phyloP scores from a whole-genome alignment of 2,329 filamentous ascomycete genomes.

The Neonectria neomacrospora region DNA sequence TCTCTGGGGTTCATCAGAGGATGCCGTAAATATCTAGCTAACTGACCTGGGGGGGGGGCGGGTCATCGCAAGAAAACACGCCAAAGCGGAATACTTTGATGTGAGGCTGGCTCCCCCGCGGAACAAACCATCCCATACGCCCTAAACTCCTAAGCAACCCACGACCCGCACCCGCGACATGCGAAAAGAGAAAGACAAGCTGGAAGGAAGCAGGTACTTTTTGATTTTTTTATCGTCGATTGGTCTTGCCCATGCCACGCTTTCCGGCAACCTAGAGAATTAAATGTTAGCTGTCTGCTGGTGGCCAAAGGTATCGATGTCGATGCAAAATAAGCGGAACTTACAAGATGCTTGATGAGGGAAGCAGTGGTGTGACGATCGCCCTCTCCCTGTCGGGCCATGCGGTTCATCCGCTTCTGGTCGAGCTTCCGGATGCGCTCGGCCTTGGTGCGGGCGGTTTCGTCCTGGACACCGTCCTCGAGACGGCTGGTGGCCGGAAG shows the following conservation, averaged over 20 bases:
- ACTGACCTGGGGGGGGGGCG: conserved; percentile 32
- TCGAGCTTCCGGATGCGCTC: conserved; percentile 88
- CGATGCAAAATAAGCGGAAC: conserved; percentile 49
- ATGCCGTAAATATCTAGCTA: conserved; percentile 40
- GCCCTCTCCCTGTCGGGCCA: conserved; percentile 95
- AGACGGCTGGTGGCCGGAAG: conserved; percentile 72
- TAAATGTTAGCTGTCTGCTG: conserved; percentile 23
- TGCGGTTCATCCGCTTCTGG: conserved; percentile 99
- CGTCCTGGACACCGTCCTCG: conserved; percentile 80
- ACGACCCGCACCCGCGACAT: conserved; percentile 33
- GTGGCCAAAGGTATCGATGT: not conserved
- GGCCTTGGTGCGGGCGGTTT: conserved; percentile 76
- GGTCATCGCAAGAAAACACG: conserved; percentile 35
- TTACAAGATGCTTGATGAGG: conserved; percentile 90
- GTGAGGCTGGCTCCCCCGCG: conserved; percentile 15
- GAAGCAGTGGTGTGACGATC: conserved; percentile 88
- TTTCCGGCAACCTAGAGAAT: conserved; percentile 80
- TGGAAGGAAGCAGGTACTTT: conserved; percentile 35
- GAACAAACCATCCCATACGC: conserved; percentile 41
- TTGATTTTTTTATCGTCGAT: conserved; percentile 66
- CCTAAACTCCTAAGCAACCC: conserved; percentile 48
- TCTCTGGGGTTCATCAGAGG: conserved; percentile 17
- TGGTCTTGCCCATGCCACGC: conserved; percentile 91
- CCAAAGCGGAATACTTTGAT: conserved; percentile 1
- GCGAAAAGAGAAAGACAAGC: conserved; percentile 40